Conservation (phyloP, 1,284 basidiomycete species). For the Phaffia rhodozyma region DNA sequence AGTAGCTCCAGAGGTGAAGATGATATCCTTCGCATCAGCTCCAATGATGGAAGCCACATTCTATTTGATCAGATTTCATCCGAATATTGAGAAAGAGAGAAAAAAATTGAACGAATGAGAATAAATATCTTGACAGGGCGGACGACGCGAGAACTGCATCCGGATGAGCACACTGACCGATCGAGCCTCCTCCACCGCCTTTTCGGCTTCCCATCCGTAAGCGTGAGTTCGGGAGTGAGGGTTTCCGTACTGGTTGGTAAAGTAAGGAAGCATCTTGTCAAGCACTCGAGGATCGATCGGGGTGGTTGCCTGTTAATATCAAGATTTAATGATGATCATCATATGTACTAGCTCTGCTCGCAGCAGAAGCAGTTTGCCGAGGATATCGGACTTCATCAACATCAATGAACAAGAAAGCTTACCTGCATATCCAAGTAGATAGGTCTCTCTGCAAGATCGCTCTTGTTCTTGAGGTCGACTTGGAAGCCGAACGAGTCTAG, state of each 20-base stretch:
- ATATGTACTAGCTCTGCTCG: neutral
- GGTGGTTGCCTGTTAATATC: slow-evolving; percentile 64
- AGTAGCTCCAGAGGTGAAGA: slow-evolving; percentile 97
- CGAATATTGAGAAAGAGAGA: neutral
- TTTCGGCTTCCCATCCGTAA: slow-evolving; percentile 98
- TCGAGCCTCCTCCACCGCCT: slow-evolving; percentile 82
- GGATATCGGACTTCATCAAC: neutral
- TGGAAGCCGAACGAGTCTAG: slow-evolving; percentile 80
- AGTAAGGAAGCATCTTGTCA: slow-evolving; percentile 91
- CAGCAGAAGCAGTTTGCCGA: neutral
- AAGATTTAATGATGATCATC: neutral
- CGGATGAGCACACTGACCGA: slow-evolving; percentile 42
- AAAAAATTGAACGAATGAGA: neutral
- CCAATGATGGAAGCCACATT: slow-evolving; percentile 85
- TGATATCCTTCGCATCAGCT: slow-evolving; percentile 87
- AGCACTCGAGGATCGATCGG: slow-evolving; percentile 95
- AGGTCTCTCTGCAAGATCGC: slow-evolving; percentile 60
- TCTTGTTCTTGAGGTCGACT: slow-evolving; percentile 51
- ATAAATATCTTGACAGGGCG: neutral
- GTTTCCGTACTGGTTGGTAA: slow-evolving; percentile 96
- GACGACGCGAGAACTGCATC: slow-evolving; percentile 1
- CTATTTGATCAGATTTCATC: slow-evolving; percentile 33
- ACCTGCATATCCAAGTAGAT: slow-evolving; percentile 96
- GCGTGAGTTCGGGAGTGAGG: slow-evolving; percentile 97
- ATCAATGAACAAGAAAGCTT: slow-evolving; percentile 20